These are phyloP conservation scores for Diplodia corticola DNA, from an alignment of 2,329 filamentous ascomycete genomes.

Conservation along the genomic window DNA sequence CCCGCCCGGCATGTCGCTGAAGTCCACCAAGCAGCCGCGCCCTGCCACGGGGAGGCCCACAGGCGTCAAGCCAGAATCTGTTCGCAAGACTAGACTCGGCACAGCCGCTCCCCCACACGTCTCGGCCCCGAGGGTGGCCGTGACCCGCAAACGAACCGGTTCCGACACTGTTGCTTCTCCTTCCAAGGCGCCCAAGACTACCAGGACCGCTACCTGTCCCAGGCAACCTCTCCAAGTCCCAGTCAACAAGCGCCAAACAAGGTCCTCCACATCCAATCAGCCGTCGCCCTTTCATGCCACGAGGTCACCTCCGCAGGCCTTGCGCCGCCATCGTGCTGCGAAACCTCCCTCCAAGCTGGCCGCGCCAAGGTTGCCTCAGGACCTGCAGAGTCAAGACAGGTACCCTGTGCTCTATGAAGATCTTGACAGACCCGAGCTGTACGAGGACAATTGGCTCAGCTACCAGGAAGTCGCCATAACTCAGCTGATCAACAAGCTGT, in stretches of 20 bases:
- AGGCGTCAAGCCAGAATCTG: neutral
- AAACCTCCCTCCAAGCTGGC: slow-evolving; percentile 35
- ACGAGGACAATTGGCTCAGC: slow-evolving; percentile 63
- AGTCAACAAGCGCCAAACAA: neutral
- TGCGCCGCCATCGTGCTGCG: slow-evolving; percentile 32
- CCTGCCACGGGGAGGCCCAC: neutral
- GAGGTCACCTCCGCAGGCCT: slow-evolving; percentile 38
- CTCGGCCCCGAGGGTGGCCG: neutral
- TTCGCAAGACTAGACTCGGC: neutral
- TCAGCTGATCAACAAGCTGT: slow-evolving; percentile 60
- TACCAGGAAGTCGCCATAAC: slow-evolving; percentile 63
- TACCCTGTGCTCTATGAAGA: slow-evolving; percentile 58
- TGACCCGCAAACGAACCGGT: slow-evolving; percentile 36
- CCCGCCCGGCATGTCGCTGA: slow-evolving; percentile 50
- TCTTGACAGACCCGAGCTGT: slow-evolving; percentile 57
- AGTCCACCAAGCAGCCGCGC: slow-evolving; percentile 23
- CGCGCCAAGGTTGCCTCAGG: slow-evolving; percentile 36
- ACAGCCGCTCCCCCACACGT: neutral
- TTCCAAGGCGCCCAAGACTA: slow-evolving; percentile 38
- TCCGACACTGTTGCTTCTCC: slow-evolving; percentile 36
- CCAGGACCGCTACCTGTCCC: slow-evolving; percentile 33
- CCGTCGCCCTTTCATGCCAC: slow-evolving; percentile 41
- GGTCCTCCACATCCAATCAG: slow-evolving; percentile 29
- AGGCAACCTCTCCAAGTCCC: slow-evolving; percentile 22
- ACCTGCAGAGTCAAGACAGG: slow-evolving; percentile 35